Percentiles rank a stretch among this genome's conserved stretches.
These are phyloP conservation scores for Geotrichum candidum DNA, from an alignment of 1,139 yeast genomes.

Conservation along the genomic window DNA sequence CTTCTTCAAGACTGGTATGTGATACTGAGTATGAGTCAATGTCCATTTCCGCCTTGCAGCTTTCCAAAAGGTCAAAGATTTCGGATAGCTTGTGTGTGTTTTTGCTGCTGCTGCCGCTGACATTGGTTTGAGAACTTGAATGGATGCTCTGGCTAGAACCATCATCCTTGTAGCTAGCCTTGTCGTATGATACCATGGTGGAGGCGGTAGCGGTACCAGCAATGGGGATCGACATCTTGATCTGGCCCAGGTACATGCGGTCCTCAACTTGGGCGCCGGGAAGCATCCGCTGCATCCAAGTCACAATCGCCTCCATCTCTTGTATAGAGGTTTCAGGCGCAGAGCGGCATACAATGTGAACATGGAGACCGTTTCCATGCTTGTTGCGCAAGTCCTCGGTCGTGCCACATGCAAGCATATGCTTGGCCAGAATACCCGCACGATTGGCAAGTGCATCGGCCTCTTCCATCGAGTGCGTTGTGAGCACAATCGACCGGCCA, in stretches of 20 bases:
- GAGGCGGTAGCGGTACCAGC: background rate
- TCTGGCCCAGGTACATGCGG: constrained; percentile 34
- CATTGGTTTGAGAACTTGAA: constrained; percentile 1
- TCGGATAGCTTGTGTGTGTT: constrained; percentile 20
- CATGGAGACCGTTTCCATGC: constrained; percentile 31
- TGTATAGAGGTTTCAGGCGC: constrained; percentile 29
- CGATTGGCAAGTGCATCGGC: constrained; percentile 38
- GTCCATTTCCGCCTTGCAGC: constrained; percentile 24
- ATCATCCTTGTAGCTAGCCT: background rate
- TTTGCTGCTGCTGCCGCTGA: background rate
- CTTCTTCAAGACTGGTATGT: constrained; percentile 35
- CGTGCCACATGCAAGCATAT: constrained; percentile 34
- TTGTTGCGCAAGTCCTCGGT: constrained; percentile 28
- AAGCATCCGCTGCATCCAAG: constrained; percentile 21
- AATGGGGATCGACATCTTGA: constrained; percentile 30
- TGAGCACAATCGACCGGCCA: constrained; percentile 34
- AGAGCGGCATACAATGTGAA: constrained; percentile 30
- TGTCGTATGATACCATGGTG: background rate
- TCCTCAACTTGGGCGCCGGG: constrained; percentile 31
- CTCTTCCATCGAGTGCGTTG: constrained; percentile 40
- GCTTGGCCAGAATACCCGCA: constrained; percentile 34
- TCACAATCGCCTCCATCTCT: constrained; percentile 26
- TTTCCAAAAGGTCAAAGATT: constrained; percentile 30
- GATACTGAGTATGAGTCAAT: constrained; percentile 33
- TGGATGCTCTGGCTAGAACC: background rate